Conservation (phyloP, 2,329 filamentous ascomycete genomes). For the Aureobasidium sp. region DNA sequence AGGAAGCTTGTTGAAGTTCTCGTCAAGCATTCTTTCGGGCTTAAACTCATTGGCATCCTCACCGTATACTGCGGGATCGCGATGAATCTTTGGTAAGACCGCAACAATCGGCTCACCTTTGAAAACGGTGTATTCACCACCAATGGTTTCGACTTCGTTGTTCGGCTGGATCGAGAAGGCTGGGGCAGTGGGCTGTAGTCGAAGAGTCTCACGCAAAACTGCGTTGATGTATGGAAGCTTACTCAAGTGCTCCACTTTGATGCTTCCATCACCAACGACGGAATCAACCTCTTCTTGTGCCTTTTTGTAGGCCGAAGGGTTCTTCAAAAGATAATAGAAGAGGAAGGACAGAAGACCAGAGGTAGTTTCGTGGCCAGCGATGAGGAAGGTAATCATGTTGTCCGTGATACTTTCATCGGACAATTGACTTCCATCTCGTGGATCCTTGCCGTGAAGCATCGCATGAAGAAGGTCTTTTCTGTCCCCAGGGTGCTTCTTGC, state of each 20-base stretch:
- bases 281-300: constrained; percentile 62
- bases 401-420: constrained; percentile 57
- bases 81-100: constrained; percentile 50
- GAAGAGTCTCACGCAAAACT: constrained; percentile 59
- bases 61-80: constrained; percentile 59
- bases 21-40: constrained; percentile 67
- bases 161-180: constrained; percentile 49
- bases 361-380: constrained; percentile 66
- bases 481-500: constrained; percentile 46
- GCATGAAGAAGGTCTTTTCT: constrained; percentile 63
- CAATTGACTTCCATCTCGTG: constrained; percentile 59
- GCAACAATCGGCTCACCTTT: constrained; percentile 46
- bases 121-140: constrained; percentile 55
- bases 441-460: constrained; percentile 62
- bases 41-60: constrained; percentile 58
- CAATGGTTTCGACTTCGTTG: constrained; percentile 46
- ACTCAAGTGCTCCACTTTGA: constrained; percentile 55
- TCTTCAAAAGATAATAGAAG: constrained; percentile 58
- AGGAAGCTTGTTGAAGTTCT: constrained; percentile 49
- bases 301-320: constrained; percentile 52
- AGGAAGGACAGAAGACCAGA: constrained; percentile 59
- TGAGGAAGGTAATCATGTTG: constrained; percentile 63
- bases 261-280: constrained; percentile 52
- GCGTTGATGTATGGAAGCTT: constrained; percentile 61
- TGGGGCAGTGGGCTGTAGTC: constrained; percentile 53